Base-by-base conservation (phyloP, 768 basidiomycete species). In the Amanita fuliginea region DNA sequence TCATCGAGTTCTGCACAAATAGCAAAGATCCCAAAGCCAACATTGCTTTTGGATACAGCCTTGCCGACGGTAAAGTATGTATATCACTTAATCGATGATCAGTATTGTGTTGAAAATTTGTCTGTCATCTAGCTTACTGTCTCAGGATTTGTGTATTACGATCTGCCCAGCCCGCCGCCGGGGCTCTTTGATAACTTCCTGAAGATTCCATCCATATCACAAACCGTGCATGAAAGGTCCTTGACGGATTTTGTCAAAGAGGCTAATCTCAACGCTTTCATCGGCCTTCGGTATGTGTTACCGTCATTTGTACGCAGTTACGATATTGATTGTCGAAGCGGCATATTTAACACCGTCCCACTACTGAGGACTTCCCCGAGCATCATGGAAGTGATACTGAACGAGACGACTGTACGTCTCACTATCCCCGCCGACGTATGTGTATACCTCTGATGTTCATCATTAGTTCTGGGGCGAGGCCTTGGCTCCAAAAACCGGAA, bases 1-100 rank as follows among this genome's bases (percentile, higher is more conserved):
- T 69, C 1, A 59, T 59, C 32, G 67, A 64, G 46, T 78, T 74
- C 59, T 52, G 64, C 10, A 58, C 64, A 6, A 62, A 59, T 4
- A 68, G 71, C 4, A 71, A 61, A 0, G 77, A 80, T 49, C 73
- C 76, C 3, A 79, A 78, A 54, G 77, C 78, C 8, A 55, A 53
- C 2, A 63, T 78, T 11, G 67, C 81, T 37, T 65, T 72, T 3
- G 68, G 74, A 0, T 77, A 72, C 37, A 73, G 67, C 50, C 67
- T 59, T 42, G 33, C 67, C 6, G 51, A 59, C n/a, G 63, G 62
- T 19, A 42, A 61, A 60, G 76, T 75, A 43, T 50, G 46, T 40
- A 10, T 21, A 19, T 19, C 0, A 10, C 37, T 10, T 21, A 21
- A 32, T 40, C 4, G n/a, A 40, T 11, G 18, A 10, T 10, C 21